Evolutionary conservation across 768 basidiomycete species (phyloP), one percentile per base, ranked within the genome.

Genomic region (Udeniomyces megalosporus): DNA sequence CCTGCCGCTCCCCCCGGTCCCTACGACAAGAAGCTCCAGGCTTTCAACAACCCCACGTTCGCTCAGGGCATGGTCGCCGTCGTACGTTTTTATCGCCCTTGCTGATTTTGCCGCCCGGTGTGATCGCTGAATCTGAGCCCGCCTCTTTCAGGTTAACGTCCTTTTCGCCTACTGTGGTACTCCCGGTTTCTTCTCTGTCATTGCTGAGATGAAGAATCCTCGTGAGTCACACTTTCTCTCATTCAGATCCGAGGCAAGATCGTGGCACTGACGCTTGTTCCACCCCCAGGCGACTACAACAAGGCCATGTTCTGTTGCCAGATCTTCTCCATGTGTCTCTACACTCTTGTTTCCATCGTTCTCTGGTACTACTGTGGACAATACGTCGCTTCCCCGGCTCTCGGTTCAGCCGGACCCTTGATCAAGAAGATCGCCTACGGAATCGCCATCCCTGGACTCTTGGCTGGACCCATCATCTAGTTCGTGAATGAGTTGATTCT

Each of bases 191-290:
- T 46, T 67, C 12, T 60, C 67, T 35, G 62, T 74, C 48, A 68
- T 71, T 45, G 71, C 72, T 17, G 75, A 76, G 66, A 75, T 76
- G 74, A 65, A 67, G 46, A 60, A 70, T 49, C 72, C 69, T 11
- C 42, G 66, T 28, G n/a, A n/a, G n/a, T n/a, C n/a, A n/a, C n/a
- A n/a, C n/a, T n/a, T n/a, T n/a, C n/a, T n/a, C n/a, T n/a, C n/a
- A n/a, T n/a, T n/a, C n/a, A n/a, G n/a, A n/a, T n/a, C n/a, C n/a
- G n/a, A n/a, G n/a, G n/a, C n/a, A n/a, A n/a, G n/a, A n/a, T n/a
- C n/a, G n/a, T n/a, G n/a, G n/a, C n/a, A n/a, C n/a, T n/a, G n/a
- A n/a, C n/a, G n/a, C n/a, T n/a, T n/a, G n/a, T n/a, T n/a, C n/a
- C n/a, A n/a, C n/a, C n/a, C n/a, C n/a, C n/a, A n/a, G n/a, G n/a